Conservation (phyloP, 805 yeast genomes). For the Barnettozyma californica region DNA sequence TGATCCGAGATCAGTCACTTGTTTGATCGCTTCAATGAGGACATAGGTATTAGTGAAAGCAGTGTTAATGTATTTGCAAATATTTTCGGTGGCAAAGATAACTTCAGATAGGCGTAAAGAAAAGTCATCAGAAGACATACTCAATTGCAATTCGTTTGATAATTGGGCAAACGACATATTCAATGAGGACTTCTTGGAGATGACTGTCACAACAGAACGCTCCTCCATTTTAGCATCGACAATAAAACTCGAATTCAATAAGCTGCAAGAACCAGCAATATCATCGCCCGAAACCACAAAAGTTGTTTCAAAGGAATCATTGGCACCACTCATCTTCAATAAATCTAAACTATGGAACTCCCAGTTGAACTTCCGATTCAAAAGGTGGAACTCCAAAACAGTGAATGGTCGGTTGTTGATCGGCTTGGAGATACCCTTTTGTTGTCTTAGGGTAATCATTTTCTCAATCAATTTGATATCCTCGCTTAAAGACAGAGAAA, state of each 20-base stretch:
- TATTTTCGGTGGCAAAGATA: not conserved
- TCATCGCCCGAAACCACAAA: not conserved
- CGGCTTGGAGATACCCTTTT: too few relatives aligned
- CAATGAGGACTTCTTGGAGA: not conserved
- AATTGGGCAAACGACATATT: not conserved
- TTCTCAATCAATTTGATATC: not conserved
- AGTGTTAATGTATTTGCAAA: not conserved
- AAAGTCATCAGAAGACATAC: not conserved
- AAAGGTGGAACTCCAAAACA: not conserved
- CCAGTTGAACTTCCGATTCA: conserved; percentile 2
- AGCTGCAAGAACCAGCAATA: not conserved
- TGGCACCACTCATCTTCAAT: conserved; percentile 1
- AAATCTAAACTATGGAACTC: not conserved
- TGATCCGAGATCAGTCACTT: too few relatives aligned
- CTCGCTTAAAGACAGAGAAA: not conserved
- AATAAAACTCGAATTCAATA: not conserved
- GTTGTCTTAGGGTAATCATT: not conserved
- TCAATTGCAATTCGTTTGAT: not conserved
- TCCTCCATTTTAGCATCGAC: not conserved
- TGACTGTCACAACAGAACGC: not conserved
- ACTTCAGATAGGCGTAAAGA: not conserved
- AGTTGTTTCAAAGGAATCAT: not conserved
- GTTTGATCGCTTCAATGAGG: not conserved
- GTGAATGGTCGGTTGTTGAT: not conserved
- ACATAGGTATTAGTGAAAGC: not conserved